Base-by-base conservation (phyloP, 148 eudicot genomes). In the Vaccinium myrtillus region DNA sequence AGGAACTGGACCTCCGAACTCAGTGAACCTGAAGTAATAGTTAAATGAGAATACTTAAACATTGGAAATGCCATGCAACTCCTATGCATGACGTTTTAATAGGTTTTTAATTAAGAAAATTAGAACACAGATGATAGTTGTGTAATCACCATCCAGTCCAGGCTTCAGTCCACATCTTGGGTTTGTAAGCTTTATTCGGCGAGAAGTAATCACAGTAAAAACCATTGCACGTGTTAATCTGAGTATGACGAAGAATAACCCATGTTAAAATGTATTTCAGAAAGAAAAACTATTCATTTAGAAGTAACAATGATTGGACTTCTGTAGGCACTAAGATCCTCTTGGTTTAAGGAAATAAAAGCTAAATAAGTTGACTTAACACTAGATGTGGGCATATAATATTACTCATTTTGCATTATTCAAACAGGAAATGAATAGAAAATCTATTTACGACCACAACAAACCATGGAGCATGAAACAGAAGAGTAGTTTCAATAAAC, bases 151-250 rank as follows among this genome's bases (percentile, higher is more conserved):
- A 95, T 85, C 96, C 98, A 39, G 92, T 91, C 98, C 98, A 95
- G 39, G 94, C 95, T 86, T 95, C 98, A 2, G 98, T 94, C 96
- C 98, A 95, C 89, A 95, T 95, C 88, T 90, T 94, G 0, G 98
- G 98, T 87, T 94, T 94, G 83, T 94, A 92, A 78, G 90, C 92
- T 89, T 93, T 93, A 59, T 95, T 95, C 12, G 96, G 98, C 2
- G 92, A 87, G 92, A 95, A 95, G 54, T 90, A 87, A 76, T 94
- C 98, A 27, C 98, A 95, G 82, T 95, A 95, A 87, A 93, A 95
- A 18, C 98, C 98, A 87, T 95, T 95, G 91, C 98, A 95, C 11
- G 98, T 85, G 84, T 95, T 93, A 77, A 95, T 95, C 98, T 94
- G 94, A 9, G 53, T 70, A 79, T 5, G 59, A 84, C 14, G 21